Evolutionary conservation across 805 yeast species (phyloP), one percentile per base, ranked within the genome.

Genomic region (Yamadazyma takamatsuzukensis): DNA sequence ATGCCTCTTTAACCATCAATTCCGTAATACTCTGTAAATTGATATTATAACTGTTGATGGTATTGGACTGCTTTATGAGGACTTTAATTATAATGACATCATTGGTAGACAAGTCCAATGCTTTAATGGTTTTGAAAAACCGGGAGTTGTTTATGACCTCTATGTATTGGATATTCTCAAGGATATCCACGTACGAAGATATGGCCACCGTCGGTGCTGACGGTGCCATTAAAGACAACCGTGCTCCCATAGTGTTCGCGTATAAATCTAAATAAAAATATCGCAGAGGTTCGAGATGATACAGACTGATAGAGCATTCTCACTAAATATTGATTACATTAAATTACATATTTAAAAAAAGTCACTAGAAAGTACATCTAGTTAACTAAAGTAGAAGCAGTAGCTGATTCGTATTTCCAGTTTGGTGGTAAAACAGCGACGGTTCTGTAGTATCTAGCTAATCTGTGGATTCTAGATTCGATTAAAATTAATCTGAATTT

Each of bases 381-480:
- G 85, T 90, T 90, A 66, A 93, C 99, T 74, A 93, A 82, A 73
- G 99, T 95, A 63, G 98, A 93, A 68, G 99, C 99, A 67, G 98
- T 93, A 68, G 98, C 96, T 57, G 98, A 90, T 80, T 93, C 99
- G 95, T 85, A 93, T 80, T 93, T 93, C 99, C 99, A 93, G 93
- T 84, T 89, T 70, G 99, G 97, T 61, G 99, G 98, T 68, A 93
- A 83, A 62, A 93, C 97, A 65, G 95, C 78, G 61, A 87, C 96
- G 61, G 96, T 86, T 87, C 96, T 90, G 96, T 93, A 93, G 94
- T 93, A 93, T 80, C 99, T 86, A 59, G 98, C 96, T 70, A 93
- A 85, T 83, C 99, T 90, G 95, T 93, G 99, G 79, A 93, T 93
- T 88, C 99, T 89, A 53, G 97, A 90, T 80, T 93, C 99, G 72